Conservation (phyloP, 1,139 yeast genomes). For the Candida tropicalis region DNA sequence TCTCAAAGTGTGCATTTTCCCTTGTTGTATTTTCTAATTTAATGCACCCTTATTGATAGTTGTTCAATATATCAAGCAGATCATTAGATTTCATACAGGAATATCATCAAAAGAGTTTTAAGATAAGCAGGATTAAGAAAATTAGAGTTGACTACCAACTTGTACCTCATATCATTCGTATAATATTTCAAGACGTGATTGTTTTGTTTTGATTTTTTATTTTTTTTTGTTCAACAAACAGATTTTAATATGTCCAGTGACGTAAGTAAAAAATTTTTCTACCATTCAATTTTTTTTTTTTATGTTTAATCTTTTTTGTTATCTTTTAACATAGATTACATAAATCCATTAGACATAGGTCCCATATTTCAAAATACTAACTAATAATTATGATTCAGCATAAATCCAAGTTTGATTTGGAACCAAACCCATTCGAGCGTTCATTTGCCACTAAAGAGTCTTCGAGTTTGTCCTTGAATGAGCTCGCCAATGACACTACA, state of each 20-base stretch:
- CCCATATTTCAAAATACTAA: slow-evolving; percentile 20
- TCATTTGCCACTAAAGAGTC: slow-evolving; percentile 72
- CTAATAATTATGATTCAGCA: slow-evolving; percentile 25
- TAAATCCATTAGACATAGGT: background rate
- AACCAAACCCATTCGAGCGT: slow-evolving; percentile 94
- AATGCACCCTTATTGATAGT: no score
- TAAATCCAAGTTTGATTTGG: slow-evolving; percentile 69
- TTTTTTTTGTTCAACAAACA: background rate
- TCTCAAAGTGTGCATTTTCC: no score
- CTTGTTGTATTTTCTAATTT: no score
- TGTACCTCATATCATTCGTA: background rate
- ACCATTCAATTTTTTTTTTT: background rate
- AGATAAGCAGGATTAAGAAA: no score
- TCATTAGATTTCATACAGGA: background rate
- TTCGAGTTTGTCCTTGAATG: slow-evolving; percentile 10
- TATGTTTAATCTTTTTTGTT: background rate
- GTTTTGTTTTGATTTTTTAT: background rate
- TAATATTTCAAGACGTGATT: background rate
- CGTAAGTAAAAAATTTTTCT: slow-evolving; percentile 14
- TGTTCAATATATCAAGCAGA: background rate
- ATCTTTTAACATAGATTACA: background rate
- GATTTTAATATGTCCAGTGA: slow-evolving; percentile 14
- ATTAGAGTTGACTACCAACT: background rate
- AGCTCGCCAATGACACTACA: background rate
- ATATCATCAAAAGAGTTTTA: no score